A percentile compares a stretch with the other conserved stretches of the same genome.
These are phyloP conservation scores for Cucumis cinereus DNA, from an alignment of 306 rosid species.

Conservation along the genomic window DNA sequence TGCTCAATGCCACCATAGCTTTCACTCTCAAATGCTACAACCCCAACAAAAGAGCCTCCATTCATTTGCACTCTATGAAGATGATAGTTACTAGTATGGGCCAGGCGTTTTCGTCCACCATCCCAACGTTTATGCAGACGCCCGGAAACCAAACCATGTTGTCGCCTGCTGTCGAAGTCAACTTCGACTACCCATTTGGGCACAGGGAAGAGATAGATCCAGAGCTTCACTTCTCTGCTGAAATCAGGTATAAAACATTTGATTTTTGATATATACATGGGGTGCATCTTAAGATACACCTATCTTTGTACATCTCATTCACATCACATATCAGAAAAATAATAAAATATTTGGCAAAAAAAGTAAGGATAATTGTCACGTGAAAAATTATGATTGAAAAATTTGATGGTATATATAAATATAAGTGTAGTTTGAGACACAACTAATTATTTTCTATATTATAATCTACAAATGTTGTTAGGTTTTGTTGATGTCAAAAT, in stretches of 20 bases:
- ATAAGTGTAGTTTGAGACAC: too few relatives aligned
- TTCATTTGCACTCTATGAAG: background rate
- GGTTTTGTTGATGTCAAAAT: too few relatives aligned
- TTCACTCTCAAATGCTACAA: background rate
- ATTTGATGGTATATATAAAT: too few relatives aligned
- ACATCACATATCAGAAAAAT: too few relatives aligned
- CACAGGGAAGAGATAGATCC: background rate
- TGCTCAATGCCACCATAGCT: background rate
- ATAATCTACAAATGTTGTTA: too few relatives aligned
- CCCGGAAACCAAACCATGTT: background rate
- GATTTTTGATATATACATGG: too few relatives aligned
- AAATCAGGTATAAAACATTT: background rate
- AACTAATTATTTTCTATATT: too few relatives aligned
- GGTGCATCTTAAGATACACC: too few relatives aligned
- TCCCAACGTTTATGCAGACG: background rate
- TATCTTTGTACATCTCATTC: too few relatives aligned
- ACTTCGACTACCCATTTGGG: background rate
- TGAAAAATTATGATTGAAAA: too few relatives aligned
- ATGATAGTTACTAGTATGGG: background rate
- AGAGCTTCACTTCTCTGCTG: background rate
- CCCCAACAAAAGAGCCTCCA: background rate
- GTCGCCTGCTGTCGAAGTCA: background rate
- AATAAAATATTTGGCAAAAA: too few relatives aligned
- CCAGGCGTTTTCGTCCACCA: background rate
- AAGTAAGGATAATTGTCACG: too few relatives aligned